Evolutionary conservation across 805 yeast genomes (phyloP), one percentile per base, ranked within the genome.

Genomic region (Metschnikowia lachancei): DNA sequence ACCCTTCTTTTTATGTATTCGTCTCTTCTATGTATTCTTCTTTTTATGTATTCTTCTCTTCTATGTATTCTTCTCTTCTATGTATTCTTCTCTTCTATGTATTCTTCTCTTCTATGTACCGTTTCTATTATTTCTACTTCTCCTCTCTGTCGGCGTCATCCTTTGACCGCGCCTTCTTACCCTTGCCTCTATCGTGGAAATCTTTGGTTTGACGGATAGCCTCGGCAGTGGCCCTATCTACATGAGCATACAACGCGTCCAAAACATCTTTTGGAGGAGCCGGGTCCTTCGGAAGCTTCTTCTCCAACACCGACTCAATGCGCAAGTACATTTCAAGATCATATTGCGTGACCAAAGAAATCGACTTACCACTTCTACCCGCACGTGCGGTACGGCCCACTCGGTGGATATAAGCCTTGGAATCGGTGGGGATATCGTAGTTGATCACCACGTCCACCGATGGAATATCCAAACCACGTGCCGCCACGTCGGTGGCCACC

Each of bases 381-480:
- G 96, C 95, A 66, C 97, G 83, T 2, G 97, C 97, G 29, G 97
- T 90, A 73, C 97, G 84, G 47, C 97, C 97, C 29, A 91, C 97
- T 67, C 96, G 74, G 64, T 86, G 95, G 55, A 86, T 83, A 59
- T 84, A 86, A 10, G 90, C 87, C 63, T 86, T 87, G 4, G 92
- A 86, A 61, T 86, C 94, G 18, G 88, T 83, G 22, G 95, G 94
- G 43, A 86, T 81, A 62, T 86, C 94, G 56, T 82, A 86, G 62
- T 86, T 86, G 37, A 86, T 71, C 32, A 86, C 94, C 49, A 85
- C 67, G 60, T 85, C 92, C 40, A 86, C 94, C 18, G 81, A 72
- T 11, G 95, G 92, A 45, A 86, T 86, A 76, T 86, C 95, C 59
- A 86, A 75, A 50, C 95, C 95, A 75, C 95, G 81, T 8, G 92